Conservation (phyloP, 1,139 yeast genomes). For the Pichia terricola region DNA sequence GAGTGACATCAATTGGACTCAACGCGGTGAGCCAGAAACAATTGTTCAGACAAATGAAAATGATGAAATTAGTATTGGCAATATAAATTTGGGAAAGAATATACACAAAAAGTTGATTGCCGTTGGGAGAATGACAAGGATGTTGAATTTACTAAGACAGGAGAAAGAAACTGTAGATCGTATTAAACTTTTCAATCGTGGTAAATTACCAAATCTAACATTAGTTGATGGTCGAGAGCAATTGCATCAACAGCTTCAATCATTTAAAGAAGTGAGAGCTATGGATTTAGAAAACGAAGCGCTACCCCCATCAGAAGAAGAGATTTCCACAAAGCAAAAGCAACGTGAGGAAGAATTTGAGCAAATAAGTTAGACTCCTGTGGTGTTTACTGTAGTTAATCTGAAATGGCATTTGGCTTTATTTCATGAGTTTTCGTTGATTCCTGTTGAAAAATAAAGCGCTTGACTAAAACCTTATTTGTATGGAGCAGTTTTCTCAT, state of each 20-base stretch:
- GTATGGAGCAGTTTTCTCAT: too few relatives aligned
- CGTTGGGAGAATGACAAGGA: conserved; percentile 86
- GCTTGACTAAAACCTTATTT: too few relatives aligned
- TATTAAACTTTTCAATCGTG: conserved; percentile 57
- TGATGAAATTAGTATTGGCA: conserved; percentile 28
- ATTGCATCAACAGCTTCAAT: conserved; percentile 50
- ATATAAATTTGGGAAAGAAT: conserved; percentile 38
- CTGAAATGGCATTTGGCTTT: too few relatives aligned
- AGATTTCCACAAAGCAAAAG: too few relatives aligned
- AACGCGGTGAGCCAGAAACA: background rate
- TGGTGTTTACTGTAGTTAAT: too few relatives aligned
- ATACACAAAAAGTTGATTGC: conserved; percentile 83
- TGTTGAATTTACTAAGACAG: conserved; percentile 82
- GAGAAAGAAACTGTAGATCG: conserved; percentile 69
- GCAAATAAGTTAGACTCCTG: too few relatives aligned
- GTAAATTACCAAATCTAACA: conserved; percentile 61
- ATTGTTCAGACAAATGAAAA: background rate
- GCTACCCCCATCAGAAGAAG: conserved; percentile 50
- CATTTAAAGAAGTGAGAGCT: conserved; percentile 72
- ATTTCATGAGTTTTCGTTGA: too few relatives aligned
- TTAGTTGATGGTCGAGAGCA: conserved; percentile 77
- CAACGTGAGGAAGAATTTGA: too few relatives aligned
- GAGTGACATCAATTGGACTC: background rate
- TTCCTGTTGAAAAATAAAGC: too few relatives aligned
- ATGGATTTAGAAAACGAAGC: conserved; percentile 80